Conservation (phyloP, 441 rosid species). For the Sinapis alba region DNA sequence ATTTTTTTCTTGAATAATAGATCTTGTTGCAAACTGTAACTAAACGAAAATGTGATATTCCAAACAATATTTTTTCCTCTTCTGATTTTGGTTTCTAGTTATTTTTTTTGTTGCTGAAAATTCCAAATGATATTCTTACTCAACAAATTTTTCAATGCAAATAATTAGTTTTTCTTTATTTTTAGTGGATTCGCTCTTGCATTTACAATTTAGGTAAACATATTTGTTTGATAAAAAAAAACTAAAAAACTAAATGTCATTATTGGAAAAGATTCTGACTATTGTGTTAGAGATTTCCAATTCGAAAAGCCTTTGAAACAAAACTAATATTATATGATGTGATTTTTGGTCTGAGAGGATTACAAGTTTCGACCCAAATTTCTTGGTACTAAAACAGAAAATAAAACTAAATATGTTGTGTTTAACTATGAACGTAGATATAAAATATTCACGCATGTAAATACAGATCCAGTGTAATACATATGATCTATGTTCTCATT, state of each 20-base stretch:
- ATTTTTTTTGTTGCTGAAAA: background rate
- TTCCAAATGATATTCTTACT: background rate
- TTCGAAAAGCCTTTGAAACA: no score
- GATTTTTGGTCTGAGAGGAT: no score
- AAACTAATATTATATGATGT: no score
- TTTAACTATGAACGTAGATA: background rate
- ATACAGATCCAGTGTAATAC: background rate
- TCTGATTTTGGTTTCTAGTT: background rate
- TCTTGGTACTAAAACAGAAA: no score
- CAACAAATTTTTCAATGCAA: background rate
- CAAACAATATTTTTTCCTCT: background rate
- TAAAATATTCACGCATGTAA: background rate
- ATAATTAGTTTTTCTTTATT: background rate
- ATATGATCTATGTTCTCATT: background rate
- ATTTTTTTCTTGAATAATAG: background rate
- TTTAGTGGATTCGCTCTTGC: background rate
- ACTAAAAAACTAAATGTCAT: no score
- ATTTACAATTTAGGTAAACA: background rate
- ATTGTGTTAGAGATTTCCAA: no score
- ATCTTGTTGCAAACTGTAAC: background rate
- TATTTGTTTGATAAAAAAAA: background rate
- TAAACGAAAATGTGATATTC: background rate
- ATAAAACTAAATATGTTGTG: background rate
- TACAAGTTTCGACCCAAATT: no score
- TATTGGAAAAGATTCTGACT: no score